Percentiles rank a stretch among this genome's conserved stretches.
Conservation (phyloP, 139 green algal species). For the Zygnema cylindricum region DNA sequence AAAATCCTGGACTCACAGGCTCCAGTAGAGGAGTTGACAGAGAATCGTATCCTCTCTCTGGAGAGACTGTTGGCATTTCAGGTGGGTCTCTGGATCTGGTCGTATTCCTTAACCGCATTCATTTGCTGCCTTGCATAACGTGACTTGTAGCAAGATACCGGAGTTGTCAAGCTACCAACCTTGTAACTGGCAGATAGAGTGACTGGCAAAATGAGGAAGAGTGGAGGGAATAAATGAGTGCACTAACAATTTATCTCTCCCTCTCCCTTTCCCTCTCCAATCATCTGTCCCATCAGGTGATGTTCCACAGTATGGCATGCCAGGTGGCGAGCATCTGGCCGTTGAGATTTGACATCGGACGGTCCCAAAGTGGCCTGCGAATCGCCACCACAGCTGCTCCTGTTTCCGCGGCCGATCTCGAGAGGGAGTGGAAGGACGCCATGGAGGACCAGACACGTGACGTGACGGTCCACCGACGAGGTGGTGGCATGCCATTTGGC, state of each 20-base stretch:
- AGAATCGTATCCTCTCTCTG: constrained; percentile 53
- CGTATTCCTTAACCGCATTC: too few relatives aligned
- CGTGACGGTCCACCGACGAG: constrained; percentile 14
- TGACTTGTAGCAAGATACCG: not conserved
- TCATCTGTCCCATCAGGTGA: constrained; percentile 33
- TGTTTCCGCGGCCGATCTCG: constrained; percentile 47
- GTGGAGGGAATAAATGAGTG: too few relatives aligned
- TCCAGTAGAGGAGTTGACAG: constrained; percentile 38
- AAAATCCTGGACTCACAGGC: constrained; percentile 21
- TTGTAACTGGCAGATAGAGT: too few relatives aligned
- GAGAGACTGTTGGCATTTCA: constrained; percentile 46
- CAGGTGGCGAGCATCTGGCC: constrained; percentile 19
- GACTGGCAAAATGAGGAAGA: too few relatives aligned
- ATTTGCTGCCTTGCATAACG: not conserved
- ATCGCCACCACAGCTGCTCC: constrained; percentile 53
- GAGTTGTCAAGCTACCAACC: too few relatives aligned
- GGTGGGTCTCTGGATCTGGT: not conserved
- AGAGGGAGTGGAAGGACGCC: constrained; percentile 50
- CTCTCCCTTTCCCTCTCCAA: too few relatives aligned
- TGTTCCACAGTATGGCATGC: constrained; percentile 46
- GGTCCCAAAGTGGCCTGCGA: constrained; percentile 32
- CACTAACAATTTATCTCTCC: too few relatives aligned
- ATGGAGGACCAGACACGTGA: constrained; percentile 16
- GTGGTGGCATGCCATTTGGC: too few relatives aligned
- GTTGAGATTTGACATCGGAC: constrained; percentile 26